phyloP scores from a whole-genome alignment of 805 yeast genomes.

The Lipomyces mesembrius region DNA sequence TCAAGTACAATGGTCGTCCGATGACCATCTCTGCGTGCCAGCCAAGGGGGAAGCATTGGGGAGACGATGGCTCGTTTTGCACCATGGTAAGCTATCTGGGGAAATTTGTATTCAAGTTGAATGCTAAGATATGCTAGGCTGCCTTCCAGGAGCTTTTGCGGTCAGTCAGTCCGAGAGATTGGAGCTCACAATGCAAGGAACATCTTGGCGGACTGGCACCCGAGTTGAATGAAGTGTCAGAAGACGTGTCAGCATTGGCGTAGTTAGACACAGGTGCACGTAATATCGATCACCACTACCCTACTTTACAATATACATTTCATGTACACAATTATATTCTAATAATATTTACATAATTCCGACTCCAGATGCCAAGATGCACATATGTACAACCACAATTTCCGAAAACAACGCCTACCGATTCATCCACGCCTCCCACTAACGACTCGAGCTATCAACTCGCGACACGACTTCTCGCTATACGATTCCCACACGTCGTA shows the following conservation, averaged over 20 bases:
- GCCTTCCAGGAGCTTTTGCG: conserved; percentile 15
- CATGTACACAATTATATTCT: neutral
- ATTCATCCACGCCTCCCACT: conserved; percentile 8
- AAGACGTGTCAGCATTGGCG: neutral
- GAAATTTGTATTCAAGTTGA: neutral
- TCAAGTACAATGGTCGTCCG: conserved; percentile 36
- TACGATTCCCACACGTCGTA: conserved; percentile 89
- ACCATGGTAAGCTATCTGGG: conserved; percentile 12
- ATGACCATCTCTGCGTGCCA: conserved; percentile 32
- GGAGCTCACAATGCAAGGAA: conserved; percentile 13
- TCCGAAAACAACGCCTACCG: neutral
- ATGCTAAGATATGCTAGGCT: neutral
- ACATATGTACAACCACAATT: neutral
- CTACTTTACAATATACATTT: neutral
- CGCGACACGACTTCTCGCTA: conserved; percentile 61
- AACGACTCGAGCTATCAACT: conserved; percentile 22
- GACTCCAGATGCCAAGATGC: neutral
- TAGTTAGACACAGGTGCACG: neutral
- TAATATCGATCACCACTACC: too few relatives aligned
- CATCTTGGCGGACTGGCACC: conserved; percentile 10
- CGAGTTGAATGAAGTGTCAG: neutral
- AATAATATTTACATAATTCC: neutral
- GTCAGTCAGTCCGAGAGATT: conserved; percentile 14
- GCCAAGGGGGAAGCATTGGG: conserved; percentile 15
- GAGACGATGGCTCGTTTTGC: conserved; percentile 24